These are phyloP conservation scores for Triticum urartu DNA, from an alignment of 176 grass and related monocot species.

Conservation along the genomic window DNA sequence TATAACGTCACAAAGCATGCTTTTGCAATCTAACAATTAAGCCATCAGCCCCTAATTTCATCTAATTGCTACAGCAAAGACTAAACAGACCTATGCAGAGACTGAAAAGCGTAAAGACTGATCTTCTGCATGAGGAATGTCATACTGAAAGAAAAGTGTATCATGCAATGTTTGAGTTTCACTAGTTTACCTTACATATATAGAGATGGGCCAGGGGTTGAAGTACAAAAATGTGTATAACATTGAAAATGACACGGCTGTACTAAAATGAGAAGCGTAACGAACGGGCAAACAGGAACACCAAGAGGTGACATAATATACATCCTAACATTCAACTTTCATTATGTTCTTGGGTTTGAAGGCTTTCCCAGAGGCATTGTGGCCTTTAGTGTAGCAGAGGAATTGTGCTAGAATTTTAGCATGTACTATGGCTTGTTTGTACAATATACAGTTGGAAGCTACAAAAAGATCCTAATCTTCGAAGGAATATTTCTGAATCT, in stretches of 20 bases:
- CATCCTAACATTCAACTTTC: constrained; percentile 7
- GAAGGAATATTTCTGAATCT: constrained; percentile 15
- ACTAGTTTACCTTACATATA: neutral
- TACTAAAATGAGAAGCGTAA: constrained; percentile 5
- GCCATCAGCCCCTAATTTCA: neutral
- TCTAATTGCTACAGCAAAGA: neutral
- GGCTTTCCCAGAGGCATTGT: neutral
- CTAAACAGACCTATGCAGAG: neutral
- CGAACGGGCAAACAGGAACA: neutral
- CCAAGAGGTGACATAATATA: neutral
- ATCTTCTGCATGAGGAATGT: constrained; percentile 9
- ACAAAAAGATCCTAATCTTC: neutral
- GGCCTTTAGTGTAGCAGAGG: neutral
- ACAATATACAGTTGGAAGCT: constrained; percentile 8
- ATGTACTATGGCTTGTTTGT: neutral
- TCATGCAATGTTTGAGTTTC: constrained; percentile 1
- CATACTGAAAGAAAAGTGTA: neutral
- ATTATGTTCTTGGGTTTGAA: neutral
- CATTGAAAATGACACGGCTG: neutral
- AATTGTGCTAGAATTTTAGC: neutral
- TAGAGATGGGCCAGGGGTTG: neutral
- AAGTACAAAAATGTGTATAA: constrained; percentile 5
- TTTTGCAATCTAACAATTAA: constrained; percentile 7
- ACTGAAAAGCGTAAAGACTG: neutral
- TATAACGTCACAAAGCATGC: neutral